phyloP scores from a whole-genome alignment of 192 early-diverging fungal species.

The Coemansia sp. region DNA sequence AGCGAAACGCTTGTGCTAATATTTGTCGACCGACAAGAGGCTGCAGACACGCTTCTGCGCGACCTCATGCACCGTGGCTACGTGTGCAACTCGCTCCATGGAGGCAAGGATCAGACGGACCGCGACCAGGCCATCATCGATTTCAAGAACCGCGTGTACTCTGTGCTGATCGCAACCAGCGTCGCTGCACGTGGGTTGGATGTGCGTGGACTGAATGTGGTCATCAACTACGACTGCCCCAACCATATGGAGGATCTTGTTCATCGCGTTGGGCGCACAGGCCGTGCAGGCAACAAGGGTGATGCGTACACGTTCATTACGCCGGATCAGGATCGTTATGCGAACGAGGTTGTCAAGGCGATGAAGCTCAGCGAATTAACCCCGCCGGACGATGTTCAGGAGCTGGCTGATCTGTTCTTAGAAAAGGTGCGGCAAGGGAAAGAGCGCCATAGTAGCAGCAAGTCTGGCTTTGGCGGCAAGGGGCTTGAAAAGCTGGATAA shows the following conservation, averaged over 20 bases:
- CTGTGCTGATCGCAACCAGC: slow-evolving; percentile 93
- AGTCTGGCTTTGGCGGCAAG: slow-evolving; percentile 91
- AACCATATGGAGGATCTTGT: slow-evolving; percentile 99
- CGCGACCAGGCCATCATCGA: slow-evolving; percentile 91
- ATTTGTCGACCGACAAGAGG: slow-evolving; percentile 96
- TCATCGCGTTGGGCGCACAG: slow-evolving; percentile 96
- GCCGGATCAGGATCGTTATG: slow-evolving; percentile 90
- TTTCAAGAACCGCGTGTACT: slow-evolving; percentile 87
- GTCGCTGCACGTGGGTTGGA: slow-evolving; percentile 95
- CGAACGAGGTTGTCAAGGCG: slow-evolving; percentile 88
- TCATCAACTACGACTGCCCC: slow-evolving; percentile 96
- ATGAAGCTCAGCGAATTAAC: slow-evolving; percentile 73
- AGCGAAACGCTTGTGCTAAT: slow-evolving; percentile 75
- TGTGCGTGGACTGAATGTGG: slow-evolving; percentile 88
- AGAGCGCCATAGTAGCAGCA: slow-evolving; percentile 19
- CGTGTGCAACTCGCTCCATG: slow-evolving; percentile 88
- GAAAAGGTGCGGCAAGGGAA: slow-evolving; percentile 41
- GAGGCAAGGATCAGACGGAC: slow-evolving; percentile 91
- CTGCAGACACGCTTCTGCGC: slow-evolving; percentile 84
- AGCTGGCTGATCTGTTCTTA: slow-evolving; percentile 65
- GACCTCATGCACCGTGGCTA: slow-evolving; percentile 85
- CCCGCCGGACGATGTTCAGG: slow-evolving; percentile 76
- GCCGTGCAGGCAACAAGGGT: slow-evolving; percentile 97
- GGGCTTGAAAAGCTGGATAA: slow-evolving; percentile 93
- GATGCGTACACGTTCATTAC: slow-evolving; percentile 96